Evolutionary conservation across 2,329 filamentous ascomycete species (phyloP), one percentile per base, ranked within the genome.

Genomic region (Paecilomyces sp.): DNA sequence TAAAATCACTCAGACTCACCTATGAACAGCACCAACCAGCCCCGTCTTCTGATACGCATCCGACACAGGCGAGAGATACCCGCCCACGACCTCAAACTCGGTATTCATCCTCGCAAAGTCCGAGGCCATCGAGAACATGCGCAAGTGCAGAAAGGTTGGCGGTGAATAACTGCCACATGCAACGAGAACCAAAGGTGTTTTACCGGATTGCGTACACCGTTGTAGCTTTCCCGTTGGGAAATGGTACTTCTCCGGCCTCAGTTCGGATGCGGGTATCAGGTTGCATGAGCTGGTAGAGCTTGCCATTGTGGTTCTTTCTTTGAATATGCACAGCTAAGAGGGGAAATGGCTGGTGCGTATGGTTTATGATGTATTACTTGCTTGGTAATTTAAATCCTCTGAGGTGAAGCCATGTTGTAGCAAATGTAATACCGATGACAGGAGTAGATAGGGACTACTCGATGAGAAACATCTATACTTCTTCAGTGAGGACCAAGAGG

Each of bases 61-160:
- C 57, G 81, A 82, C 62, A 87, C 87, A 18, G 88, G 88, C 25
- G 85, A 88, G 62, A 91, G 79, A 71, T 90, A 93, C 59, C 88
- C 89, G 61, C 88, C 90, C 41, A 93, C 81, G 41, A 94, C 85
- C 70, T 94, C 90, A 71, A 88, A 94, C 55, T 87, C 77, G 24
- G 82, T 84, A 67, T 85, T 84, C 72, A 86, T 85, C 60, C 85
- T 83, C 61, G 84, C 85, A 72, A 86, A 90, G 71, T 91, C 88
- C 63, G 84, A 81, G 3, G 87, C 88, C 83, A 92, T 89, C 68
- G 88, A 86, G 69, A 91, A 91, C 87, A 92, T 91, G 70, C 88
- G 85, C 61, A 91, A 76, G 70, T 91, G 89, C 31, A 91, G 81
- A 68, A 88, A 88, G 12, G 87, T 89, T 57, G 88, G 85, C 30